phyloP scores from a whole-genome alignment of 306 rosid species.

The Medicago arabica region DNA sequence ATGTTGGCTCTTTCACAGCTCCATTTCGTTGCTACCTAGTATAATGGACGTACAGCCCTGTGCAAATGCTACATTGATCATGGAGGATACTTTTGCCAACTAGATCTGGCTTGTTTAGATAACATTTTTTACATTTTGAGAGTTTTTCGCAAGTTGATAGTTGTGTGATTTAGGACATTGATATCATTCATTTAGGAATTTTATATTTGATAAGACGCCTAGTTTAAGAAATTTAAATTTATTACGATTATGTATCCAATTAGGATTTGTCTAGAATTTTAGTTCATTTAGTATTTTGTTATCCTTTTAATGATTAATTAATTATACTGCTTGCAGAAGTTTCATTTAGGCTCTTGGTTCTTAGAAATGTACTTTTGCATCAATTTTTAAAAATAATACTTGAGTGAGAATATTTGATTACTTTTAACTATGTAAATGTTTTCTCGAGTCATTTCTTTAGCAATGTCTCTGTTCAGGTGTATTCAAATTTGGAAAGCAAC shows the following conservation, averaged over 20 bases:
- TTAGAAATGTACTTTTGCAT: slow-evolving; percentile 21
- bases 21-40: slow-evolving; percentile 6
- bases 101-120: slow-evolving; percentile 4
- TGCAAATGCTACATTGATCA: not conserved
- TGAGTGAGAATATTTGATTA: slow-evolving; percentile 28
- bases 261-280: slow-evolving; percentile 11
- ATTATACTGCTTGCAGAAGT: not conserved
- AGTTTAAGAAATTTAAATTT: not conserved
- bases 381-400: slow-evolving; percentile 32
- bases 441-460: slow-evolving; percentile 20
- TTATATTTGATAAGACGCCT: not conserved
- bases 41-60: not conserved
- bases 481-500: slow-evolving; percentile 68
- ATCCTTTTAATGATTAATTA: not conserved
- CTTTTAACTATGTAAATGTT: slow-evolving; percentile 11
- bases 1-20: not conserved
- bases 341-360: slow-evolving; percentile 11
- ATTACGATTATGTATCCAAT: not conserved
- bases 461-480: slow-evolving; percentile 57
- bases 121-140: not conserved
- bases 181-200: not conserved
- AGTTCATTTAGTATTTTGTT: not conserved
- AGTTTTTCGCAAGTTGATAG: not conserved
- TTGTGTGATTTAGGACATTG: not conserved
- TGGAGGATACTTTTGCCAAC: not conserved